phyloP scores from a whole-genome alignment of 164 flowering plant species.

The Magnolia officinalis region DNA sequence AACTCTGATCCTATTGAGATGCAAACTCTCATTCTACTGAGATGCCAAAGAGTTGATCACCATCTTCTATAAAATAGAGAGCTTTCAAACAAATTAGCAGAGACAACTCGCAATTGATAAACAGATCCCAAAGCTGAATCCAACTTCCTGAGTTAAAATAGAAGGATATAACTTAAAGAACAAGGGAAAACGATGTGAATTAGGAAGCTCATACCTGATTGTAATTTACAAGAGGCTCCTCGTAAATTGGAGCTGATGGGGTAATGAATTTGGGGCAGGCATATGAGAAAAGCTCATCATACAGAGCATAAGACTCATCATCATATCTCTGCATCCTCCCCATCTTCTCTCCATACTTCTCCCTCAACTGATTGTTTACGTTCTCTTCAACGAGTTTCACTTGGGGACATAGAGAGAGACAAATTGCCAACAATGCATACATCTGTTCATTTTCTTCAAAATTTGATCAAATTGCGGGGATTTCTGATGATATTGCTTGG shows the following conservation, averaged over 20 bases:
- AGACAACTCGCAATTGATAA: not conserved
- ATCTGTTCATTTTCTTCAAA: slow-evolving; percentile 98
- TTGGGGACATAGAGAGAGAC: slow-evolving; percentile 90
- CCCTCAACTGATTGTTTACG: slow-evolving; percentile 82
- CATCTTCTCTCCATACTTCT: slow-evolving; percentile 99
- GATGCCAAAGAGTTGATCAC: not conserved
- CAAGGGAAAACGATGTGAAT: not conserved
- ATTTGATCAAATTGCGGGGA: slow-evolving; percentile 98
- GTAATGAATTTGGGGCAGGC: slow-evolving; percentile 98
- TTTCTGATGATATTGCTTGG: slow-evolving; percentile 92
- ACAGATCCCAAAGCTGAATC: not conserved
- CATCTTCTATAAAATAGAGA: not conserved
- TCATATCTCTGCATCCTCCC: slow-evolving; percentile 86
- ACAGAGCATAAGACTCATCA: slow-evolving; percentile 87
- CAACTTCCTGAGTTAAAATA: not conserved
- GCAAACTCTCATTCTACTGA: not conserved
- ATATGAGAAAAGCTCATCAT: slow-evolving; percentile 98
- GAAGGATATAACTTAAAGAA: not conserved
- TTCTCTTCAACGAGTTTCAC: slow-evolving; percentile 86
- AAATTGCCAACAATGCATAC: slow-evolving; percentile 91
- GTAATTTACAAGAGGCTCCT: slow-evolving; percentile 94
- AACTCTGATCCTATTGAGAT: not conserved
- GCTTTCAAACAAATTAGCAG: not conserved
- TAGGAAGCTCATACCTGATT: slow-evolving; percentile 61
- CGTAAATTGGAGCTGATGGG: slow-evolving; percentile 82